A percentile compares a stretch with the other conserved stretches of the same genome.
Conservation (phyloP, 345 rosid genomes). For the Salix koriyanagi region DNA sequence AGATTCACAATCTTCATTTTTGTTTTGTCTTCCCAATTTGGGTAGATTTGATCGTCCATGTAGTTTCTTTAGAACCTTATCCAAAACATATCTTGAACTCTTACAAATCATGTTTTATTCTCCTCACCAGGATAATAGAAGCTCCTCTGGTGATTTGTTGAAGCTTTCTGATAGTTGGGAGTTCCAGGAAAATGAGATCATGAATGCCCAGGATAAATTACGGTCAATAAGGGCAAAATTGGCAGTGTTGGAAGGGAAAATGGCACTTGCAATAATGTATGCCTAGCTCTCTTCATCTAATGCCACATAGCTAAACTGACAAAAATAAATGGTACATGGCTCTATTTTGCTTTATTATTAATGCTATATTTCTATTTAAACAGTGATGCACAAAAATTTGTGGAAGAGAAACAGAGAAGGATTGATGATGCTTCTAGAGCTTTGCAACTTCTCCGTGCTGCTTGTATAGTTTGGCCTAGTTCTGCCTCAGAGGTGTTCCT, state of each 20-base stretch:
- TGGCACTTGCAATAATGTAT: constrained; percentile 74
- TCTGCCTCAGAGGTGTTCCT: constrained; percentile 77
- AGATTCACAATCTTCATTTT: not conserved
- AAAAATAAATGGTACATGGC: not conserved
- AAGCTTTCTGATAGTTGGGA: constrained; percentile 79
- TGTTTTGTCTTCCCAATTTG: not conserved
- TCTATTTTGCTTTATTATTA: constrained; percentile 5
- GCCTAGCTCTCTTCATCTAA: constrained; percentile 14
- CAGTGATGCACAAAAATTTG: constrained; percentile 71
- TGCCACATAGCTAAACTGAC: not conserved
- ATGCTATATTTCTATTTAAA: constrained; percentile 9
- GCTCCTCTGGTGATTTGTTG: constrained; percentile 34
- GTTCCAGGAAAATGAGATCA: constrained; percentile 75
- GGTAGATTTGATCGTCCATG: not conserved
- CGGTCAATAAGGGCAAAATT: constrained; percentile 79
- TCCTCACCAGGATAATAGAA: constrained; percentile 33
- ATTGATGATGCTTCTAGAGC: constrained; percentile 62
- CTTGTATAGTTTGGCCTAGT: constrained; percentile 81
- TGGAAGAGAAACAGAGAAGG: constrained; percentile 70
- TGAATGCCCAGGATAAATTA: constrained; percentile 56
- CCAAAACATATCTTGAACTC: constrained; percentile 2
- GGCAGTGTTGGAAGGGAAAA: constrained; percentile 85
- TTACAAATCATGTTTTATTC: constrained; percentile 15
- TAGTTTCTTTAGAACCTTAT: not conserved
- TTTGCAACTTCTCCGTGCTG: constrained; percentile 53